Conservation (phyloP, 257 asterid genomes). For the Nicotiana tomentosiformis region DNA sequence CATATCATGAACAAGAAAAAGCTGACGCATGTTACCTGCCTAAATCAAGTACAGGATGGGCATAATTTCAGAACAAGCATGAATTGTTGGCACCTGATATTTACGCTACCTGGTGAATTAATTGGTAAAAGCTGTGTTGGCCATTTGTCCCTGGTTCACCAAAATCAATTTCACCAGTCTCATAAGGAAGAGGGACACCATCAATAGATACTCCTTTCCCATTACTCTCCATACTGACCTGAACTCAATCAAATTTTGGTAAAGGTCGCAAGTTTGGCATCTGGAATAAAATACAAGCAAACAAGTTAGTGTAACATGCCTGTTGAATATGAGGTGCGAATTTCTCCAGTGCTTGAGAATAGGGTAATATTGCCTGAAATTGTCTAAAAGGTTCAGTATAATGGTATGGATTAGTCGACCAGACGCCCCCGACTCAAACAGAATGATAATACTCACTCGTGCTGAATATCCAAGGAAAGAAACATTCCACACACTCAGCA, state of each 20-base stretch:
- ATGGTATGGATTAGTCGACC: background rate
- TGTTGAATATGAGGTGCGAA: constrained; percentile 98
- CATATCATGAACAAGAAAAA: background rate
- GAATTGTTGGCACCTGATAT: background rate
- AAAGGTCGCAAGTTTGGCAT: constrained; percentile 12
- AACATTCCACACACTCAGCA: constrained; percentile 96
- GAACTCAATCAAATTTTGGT: constrained; percentile 16
- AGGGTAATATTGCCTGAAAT: constrained; percentile 94
- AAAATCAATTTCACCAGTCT: constrained; percentile 97
- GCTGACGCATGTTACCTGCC: background rate
- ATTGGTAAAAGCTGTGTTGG: constrained; percentile 98
- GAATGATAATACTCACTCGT: constrained; percentile 56
- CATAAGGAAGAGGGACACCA: constrained; percentile 89
- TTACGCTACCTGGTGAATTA: constrained; percentile 87
- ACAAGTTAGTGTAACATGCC: constrained; percentile 42
- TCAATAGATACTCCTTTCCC: constrained; percentile 98
- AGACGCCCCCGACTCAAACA: background rate
- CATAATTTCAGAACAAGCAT: background rate
- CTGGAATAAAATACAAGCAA: constrained; percentile 9
- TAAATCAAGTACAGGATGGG: background rate
- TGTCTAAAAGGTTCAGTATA: background rate
- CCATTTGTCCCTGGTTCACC: constrained; percentile 99
- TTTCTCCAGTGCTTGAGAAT: constrained; percentile 96
- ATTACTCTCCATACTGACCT: constrained; percentile 99
- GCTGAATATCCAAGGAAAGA: constrained; percentile 96